Evolutionary conservation across 176 grass and related monocot genomes (phyloP).

Genomic region (Avena insularis): DNA sequence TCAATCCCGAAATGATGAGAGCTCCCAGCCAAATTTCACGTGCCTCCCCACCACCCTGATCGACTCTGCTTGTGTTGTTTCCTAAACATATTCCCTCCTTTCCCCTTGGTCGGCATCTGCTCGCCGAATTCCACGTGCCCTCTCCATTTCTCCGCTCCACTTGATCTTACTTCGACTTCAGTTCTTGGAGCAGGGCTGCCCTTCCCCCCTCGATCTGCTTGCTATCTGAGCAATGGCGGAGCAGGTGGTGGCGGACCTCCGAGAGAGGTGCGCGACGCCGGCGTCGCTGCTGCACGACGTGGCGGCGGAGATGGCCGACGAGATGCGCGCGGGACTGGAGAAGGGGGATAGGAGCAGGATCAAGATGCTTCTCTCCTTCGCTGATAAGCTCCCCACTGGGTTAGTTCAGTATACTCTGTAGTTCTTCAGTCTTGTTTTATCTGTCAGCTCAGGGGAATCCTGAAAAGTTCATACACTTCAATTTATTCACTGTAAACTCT

Average conservation of each 20-base stretch:
- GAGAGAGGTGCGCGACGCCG: slow-evolving; percentile 54
- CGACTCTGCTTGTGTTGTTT: not conserved
- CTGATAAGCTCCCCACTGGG: slow-evolving; percentile 86
- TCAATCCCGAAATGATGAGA: slow-evolving; percentile 9
- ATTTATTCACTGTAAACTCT: not conserved
- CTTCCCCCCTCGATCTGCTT: not conserved
- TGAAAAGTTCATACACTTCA: not conserved
- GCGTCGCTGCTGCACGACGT: slow-evolving; percentile 52
- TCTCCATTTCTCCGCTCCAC: not conserved
- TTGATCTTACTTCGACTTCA: not conserved
- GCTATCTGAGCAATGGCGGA: slow-evolving; percentile 30
- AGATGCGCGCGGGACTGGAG: slow-evolving; percentile 77
- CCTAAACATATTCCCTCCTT: not conserved
- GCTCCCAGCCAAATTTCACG: slow-evolving; percentile 38
- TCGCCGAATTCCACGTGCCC: not conserved
- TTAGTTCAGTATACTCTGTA: slow-evolving; percentile 17
- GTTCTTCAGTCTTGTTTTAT: slow-evolving; percentile 5
- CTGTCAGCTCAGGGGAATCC: not conserved
- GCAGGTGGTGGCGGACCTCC: slow-evolving; percentile 64
- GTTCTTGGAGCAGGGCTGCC: not conserved
- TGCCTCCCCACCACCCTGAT: slow-evolving; percentile 2
- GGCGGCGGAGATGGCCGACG: slow-evolving; percentile 61
- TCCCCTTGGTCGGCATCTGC: not conserved
- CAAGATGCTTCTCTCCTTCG: slow-evolving; percentile 87
- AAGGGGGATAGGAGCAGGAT: slow-evolving; percentile 63